phyloP scores from a whole-genome alignment of 805 yeast genomes.

The Lachancea sp. region DNA sequence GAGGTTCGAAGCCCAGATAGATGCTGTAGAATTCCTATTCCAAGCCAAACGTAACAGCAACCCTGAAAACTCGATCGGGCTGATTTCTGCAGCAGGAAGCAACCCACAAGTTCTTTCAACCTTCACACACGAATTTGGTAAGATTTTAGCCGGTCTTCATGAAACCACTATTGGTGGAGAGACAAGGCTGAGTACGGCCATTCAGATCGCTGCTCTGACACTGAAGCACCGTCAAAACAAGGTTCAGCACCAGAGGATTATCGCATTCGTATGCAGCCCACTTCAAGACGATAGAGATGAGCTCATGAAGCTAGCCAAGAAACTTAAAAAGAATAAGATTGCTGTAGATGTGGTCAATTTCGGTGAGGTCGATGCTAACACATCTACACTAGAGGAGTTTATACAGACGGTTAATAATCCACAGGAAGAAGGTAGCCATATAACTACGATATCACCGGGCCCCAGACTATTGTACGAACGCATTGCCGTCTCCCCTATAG shows the following conservation, averaged over 20 bases:
- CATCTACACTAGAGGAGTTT: slow-evolving; percentile 73
- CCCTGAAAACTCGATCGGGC: slow-evolving; percentile 91
- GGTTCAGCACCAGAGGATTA: slow-evolving; percentile 82
- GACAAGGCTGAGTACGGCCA: slow-evolving; percentile 67
- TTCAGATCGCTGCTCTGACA: slow-evolving; percentile 90
- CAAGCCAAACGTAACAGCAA: slow-evolving; percentile 79
- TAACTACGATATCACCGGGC: slow-evolving; percentile 84
- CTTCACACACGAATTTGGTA: slow-evolving; percentile 80
- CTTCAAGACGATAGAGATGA: slow-evolving; percentile 59
- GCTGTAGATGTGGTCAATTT: slow-evolving; percentile 87
- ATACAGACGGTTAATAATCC: slow-evolving; percentile 54
- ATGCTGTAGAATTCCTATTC: slow-evolving; percentile 81
- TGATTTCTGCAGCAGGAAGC: slow-evolving; percentile 80
- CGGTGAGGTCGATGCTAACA: slow-evolving; percentile 80
- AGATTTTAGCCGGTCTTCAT: slow-evolving; percentile 75
- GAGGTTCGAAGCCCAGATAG: slow-evolving; percentile 87
- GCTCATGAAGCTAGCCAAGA: slow-evolving; percentile 78
- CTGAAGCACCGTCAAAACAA: slow-evolving; percentile 94
- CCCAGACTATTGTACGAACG: slow-evolving; percentile 78
- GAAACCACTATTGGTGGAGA: slow-evolving; percentile 67
- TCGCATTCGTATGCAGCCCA: slow-evolving; percentile 87
- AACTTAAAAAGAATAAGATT: slow-evolving; percentile 86
- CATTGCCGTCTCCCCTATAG: slow-evolving; percentile 68
- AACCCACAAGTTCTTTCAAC: slow-evolving; percentile 87
- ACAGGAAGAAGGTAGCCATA: slow-evolving; percentile 69